Evolutionary conservation across 768 basidiomycete species (phyloP), one percentile per base, ranked within the genome.

Genomic region (Filobasidium wieringae): DNA sequence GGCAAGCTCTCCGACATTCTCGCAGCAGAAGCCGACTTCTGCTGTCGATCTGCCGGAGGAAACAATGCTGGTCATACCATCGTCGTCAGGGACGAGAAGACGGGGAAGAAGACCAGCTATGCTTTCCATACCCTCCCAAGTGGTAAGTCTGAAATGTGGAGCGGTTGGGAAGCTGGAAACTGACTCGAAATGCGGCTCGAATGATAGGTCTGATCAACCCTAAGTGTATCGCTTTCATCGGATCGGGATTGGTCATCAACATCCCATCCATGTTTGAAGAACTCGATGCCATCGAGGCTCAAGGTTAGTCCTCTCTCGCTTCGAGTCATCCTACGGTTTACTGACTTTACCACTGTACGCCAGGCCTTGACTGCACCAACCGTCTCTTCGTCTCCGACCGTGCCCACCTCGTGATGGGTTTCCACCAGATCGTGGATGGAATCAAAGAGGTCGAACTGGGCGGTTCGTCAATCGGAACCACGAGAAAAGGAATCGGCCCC

Each of bases 51-150:
- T 72, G 95, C 95, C 12, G 95, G 95, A 14, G 95, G 95, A 11
- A 97, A 96, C 78, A 99, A 99, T 72, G 95, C 95, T 24, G 95
- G 95, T 1, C 95, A 99, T 76, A 97, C 95, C 24, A 96, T 99
- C 73, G 85, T 99, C 63, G 88, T 83, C 55, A 80, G 83, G 45
- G 81, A 87, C 59, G 80, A 81, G 43, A 77, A 81, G 58, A 60
- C 59, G 19, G 70, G 70, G 11, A 68, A 68, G 55, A 82, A 83
- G 75, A 91, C 81, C 64, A 90, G 84, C 1, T 96, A 87, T 75
- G 91, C 91, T 36, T 99, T 99, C 75, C 95, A 97, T 78, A 77
- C 97, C 15, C 78, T 97, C 29, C 95, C 95, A 0, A 87, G 86
- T 66, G 95, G 93, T 90, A 62, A 57, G 83, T 70, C 43, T 47